These are phyloP conservation scores for Spathaspora arborariae DNA, from an alignment of 805 yeast genomes.

Conservation along the genomic window DNA sequence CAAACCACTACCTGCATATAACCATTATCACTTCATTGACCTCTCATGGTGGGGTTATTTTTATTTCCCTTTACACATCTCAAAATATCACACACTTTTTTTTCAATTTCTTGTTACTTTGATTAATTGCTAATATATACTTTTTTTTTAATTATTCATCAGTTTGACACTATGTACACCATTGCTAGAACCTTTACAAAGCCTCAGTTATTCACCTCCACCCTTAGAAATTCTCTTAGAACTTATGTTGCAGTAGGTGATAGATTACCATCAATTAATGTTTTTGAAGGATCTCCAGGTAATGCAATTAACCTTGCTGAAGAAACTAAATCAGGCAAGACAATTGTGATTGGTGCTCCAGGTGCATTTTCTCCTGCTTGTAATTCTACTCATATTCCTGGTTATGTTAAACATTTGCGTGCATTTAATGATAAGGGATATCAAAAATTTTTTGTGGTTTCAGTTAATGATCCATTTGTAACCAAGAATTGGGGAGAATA, in stretches of 20 bases:
- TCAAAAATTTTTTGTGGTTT: conserved; percentile 56
- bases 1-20: not conserved
- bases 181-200: conserved; percentile 4
- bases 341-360: conserved; percentile 39
- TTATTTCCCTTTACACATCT: not conserved
- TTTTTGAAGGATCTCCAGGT: conserved; percentile 64
- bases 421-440: conserved; percentile 66
- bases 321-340: conserved; percentile 31
- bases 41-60: not conserved
- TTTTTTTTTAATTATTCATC: not conserved
- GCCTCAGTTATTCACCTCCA: conserved; percentile 1
- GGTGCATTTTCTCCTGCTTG: conserved; percentile 83
- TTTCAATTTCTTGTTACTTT: not conserved
- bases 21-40: not conserved
- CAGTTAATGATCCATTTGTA: conserved; percentile 88
- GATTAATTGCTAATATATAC: not conserved
- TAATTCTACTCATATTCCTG: conserved; percentile 68
- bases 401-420: conserved; percentile 51
- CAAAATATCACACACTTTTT: not conserved
- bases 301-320: conserved; percentile 54
- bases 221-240: conserved; percentile 6
- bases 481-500: conserved; percentile 71
- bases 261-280: conserved; percentile 52
- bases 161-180: conserved; percentile 6
- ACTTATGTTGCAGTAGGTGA: conserved; percentile 45